Evolutionary conservation across 164 flowering plant genomes (phyloP).

Genomic region (Umbilicus rupestris): DNA sequence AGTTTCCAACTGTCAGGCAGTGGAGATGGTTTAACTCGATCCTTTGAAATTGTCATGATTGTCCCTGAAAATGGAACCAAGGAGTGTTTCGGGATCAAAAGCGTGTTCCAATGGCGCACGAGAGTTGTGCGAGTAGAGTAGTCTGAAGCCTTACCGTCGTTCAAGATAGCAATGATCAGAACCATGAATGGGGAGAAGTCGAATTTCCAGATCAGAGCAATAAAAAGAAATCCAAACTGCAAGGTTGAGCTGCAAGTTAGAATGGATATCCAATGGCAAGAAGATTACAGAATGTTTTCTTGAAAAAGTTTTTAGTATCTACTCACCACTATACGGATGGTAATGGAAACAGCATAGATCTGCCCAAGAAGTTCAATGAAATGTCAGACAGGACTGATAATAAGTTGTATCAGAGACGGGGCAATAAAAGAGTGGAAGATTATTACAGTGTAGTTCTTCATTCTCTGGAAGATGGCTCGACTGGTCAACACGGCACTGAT

Average conservation of each 20-base stretch:
- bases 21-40: conserved; percentile 43
- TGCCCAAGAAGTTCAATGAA: not conserved
- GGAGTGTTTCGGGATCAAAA: not conserved
- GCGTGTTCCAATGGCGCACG: not conserved
- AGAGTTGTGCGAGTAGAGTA: not conserved
- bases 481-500: conserved; percentile 37
- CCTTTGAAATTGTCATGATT: conserved; percentile 46
- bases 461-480: conserved; percentile 38
- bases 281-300: not conserved
- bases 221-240: conserved; percentile 25
- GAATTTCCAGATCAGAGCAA: conserved; percentile 39
- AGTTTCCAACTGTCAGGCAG: conserved; percentile 43
- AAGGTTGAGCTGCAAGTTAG: not conserved
- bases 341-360: conserved; percentile 35
- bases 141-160: conserved; percentile 20
- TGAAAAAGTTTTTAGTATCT: not conserved
- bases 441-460: conserved; percentile 32
- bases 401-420: no score
- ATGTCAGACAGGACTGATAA: not conserved
- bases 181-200: conserved; percentile 45
- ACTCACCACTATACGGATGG: conserved; percentile 27
- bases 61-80: conserved; percentile 13
- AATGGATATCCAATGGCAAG: not conserved
- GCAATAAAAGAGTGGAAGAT: not conserved
- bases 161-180: conserved; percentile 34